Conservation (phyloP, 345 rosid genomes). For the Turritis glabra region DNA sequence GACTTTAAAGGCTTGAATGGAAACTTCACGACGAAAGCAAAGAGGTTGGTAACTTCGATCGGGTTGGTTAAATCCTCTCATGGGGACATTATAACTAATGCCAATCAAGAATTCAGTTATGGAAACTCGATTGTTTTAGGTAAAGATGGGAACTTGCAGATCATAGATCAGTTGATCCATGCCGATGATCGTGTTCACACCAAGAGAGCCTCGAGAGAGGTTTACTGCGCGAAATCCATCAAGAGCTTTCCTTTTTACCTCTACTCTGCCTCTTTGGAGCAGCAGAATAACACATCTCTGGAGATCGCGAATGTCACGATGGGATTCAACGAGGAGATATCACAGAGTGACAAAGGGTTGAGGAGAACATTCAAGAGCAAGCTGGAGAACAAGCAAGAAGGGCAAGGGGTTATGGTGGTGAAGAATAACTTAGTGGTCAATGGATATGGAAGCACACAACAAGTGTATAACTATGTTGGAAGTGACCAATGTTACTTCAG, state of each 20-base stretch:
- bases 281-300: constrained; percentile 41
- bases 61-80: constrained; percentile 75
- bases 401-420: constrained; percentile 50
- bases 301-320: constrained; percentile 48
- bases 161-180: constrained; percentile 58
- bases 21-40: constrained; percentile 49
- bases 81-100: constrained; percentile 57
- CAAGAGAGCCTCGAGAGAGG: constrained; percentile 29
- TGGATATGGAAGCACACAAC: constrained; percentile 55
- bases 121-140: constrained; percentile 59
- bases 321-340: constrained; percentile 61
- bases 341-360: constrained; percentile 25
- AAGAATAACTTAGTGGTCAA: constrained; percentile 50
- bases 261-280: constrained; percentile 41
- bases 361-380: constrained; percentile 31
- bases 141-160: constrained; percentile 55
- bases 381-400: constrained; percentile 59
- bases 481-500: constrained; percentile 62
- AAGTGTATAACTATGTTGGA: constrained; percentile 56
- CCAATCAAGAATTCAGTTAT: constrained; percentile 53
- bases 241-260: constrained; percentile 54
- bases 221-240: constrained; percentile 38
- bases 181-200: constrained; percentile 52
- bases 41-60: constrained; percentile 50
- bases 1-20: constrained; percentile 61